Base-by-base conservation (phyloP, 176 grass and related monocot species). In the Oryza brachyantha region DNA sequence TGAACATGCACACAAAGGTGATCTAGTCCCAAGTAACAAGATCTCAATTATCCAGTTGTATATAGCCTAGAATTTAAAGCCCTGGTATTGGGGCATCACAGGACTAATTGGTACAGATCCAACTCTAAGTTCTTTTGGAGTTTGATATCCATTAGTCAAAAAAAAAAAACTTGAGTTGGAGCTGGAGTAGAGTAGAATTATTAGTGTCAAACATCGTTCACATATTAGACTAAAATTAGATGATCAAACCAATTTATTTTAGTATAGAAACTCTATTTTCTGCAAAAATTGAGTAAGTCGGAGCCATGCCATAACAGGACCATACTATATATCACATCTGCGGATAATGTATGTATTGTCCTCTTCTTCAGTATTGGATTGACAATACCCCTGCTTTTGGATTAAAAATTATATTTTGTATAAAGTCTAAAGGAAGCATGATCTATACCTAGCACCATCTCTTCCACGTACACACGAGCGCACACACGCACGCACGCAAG, bases 381-480 rank as follows among this genome's bases (percentile, higher is more conserved):
- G n/a, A 57, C 52, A n/a, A 10, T 2, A 8, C n/a, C 24, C n/a
- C n/a, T 8, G 8, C 52, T 10, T 57, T 57, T 10, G n/a, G 19
- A n/a, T 57, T 57, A 57, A 10, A 55, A 57, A 57, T 3, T 9
- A 57, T 10, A 43, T 60, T 13, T 50, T 22, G 24, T 45, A n/a
- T 36, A 72, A 77, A 65, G 58, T 87, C 66, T 59, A 87, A 82
- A 77, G 79, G 17, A 16, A 31, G 28, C 73, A 87, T 78, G 59
- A 78, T 57, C 5, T 52, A 8, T 52, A 52, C 21, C 22, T 73
- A 43, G 28, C 61, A 70, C 42, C 16, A 19, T 45, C 66, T 17
- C 83, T 77, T 77, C 57, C 59, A 78, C 3, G 50, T 70, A 83
- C 45, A 13, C 72, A 77, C 22, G 70, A 75, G 84, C 19, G 77